A percentile compares a stretch with the other conserved stretches of the same genome.
These are phyloP conservation scores for Botrytis paeoniae DNA, from an alignment of 2,329 filamentous ascomycete species.

Conservation along the genomic window DNA sequence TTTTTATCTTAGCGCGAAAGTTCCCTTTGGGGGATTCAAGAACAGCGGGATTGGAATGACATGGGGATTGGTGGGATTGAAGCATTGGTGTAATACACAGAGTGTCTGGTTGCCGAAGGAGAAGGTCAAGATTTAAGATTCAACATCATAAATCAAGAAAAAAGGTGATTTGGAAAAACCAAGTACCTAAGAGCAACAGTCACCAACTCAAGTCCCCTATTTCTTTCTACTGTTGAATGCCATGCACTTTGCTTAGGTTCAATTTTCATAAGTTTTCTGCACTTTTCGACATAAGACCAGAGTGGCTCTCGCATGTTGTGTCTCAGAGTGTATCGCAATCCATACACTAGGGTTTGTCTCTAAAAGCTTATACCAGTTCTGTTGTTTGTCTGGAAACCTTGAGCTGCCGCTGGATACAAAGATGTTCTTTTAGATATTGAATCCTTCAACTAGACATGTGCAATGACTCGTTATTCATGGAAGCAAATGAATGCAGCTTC, in stretches of 20 bases:
- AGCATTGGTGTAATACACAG: conserved; percentile 18
- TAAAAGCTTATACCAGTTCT: rapidly evolving
- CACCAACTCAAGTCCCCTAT: background rate
- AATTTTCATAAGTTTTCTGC: background rate
- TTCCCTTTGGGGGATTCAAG: conserved; percentile 38
- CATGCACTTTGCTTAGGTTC: background rate
- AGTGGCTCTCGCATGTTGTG: background rate
- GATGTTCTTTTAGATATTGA: background rate
- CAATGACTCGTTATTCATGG: background rate
- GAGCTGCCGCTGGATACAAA: background rate
- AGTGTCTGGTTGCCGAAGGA: conserved; percentile 15
- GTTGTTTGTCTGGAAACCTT: background rate
- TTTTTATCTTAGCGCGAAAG: conserved; percentile 46
- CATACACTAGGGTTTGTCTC: too few species aligned
- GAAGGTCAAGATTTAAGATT: background rate
- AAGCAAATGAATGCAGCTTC: background rate
- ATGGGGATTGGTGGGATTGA: conserved; percentile 17
- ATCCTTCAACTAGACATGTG: background rate
- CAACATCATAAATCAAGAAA: too few species aligned
- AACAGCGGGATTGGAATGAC: conserved; percentile 37
- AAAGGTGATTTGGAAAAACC: background rate
- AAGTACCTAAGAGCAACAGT: background rate
- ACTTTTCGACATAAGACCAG: background rate
- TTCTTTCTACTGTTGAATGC: background rate
- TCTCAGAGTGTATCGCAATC: rapidly evolving